These are phyloP conservation scores for Gastrolobium villosum DNA, from an alignment of 306 rosid species.

Conservation along the genomic window DNA sequence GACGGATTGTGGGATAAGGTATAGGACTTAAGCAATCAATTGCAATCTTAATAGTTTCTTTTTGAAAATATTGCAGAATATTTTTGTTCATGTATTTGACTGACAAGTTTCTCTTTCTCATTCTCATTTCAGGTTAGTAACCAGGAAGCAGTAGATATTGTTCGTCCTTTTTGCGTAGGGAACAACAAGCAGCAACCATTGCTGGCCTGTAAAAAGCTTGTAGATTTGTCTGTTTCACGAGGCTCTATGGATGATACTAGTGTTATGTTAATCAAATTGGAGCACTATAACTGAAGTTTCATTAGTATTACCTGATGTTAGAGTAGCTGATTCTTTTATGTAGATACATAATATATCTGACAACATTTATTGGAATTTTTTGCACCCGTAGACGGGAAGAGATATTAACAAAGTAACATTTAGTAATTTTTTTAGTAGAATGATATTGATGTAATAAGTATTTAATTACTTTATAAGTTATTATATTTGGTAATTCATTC, in stretches of 20 bases:
- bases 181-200: constrained; percentile 58
- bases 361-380: constrained; percentile 40
- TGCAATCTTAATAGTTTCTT: background rate
- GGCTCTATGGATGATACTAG: constrained; percentile 90
- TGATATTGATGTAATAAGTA: constrained; percentile 43
- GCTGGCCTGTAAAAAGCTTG: constrained; percentile 88
- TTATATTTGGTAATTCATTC: constrained; percentile 31
- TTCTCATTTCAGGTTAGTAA: constrained; percentile 72
- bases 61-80: background rate
- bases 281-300: constrained; percentile 59
- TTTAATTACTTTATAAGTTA: constrained; percentile 36
- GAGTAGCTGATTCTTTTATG: constrained; percentile 57
- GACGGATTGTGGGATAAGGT: constrained; percentile 99
- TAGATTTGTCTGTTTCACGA: constrained; percentile 72
- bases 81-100: background rate
- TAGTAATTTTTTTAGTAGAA: constrained; percentile 15
- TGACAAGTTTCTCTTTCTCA: constrained; percentile 15
- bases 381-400: constrained; percentile 35
- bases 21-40: constrained; percentile 32
- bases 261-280: constrained; percentile 79
- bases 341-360: constrained; percentile 45
- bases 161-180: constrained; percentile 65
- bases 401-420: constrained; percentile 38
- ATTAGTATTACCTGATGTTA: constrained; percentile 30
- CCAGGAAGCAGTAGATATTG: constrained; percentile 93